Base-by-base conservation (phyloP, 208 protist species). In the Wallacemonas rigidus region DNA sequence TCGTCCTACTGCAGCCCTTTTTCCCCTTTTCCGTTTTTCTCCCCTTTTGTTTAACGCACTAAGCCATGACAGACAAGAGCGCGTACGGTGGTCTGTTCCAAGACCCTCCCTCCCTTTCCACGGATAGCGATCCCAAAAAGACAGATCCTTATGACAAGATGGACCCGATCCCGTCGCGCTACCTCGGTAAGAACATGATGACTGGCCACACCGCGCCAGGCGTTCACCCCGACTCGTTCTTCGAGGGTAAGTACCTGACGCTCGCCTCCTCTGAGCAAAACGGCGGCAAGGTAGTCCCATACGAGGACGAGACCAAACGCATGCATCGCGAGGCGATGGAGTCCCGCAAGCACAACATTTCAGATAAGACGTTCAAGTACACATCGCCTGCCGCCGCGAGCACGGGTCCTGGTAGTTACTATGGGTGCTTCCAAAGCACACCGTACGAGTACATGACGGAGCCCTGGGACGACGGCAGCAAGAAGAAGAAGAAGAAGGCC, bases 51-150 rank as follows among this genome's bases (percentile, higher is more conserved):
- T 55, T 6, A 9, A 14, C 15, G 26, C 35, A 11, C 48, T 26
- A 17, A 45, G 53, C 72, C 5, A 93, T 93, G 86, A 92, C 83
- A 41, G 82, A 91, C 45, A 79, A 83, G 57, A 95, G 88, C 74
- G 83, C 75, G n/a, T 95, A 93, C 72, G 91, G 91, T 3, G 91
- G 91, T 67, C 81, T 95, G 39, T 96, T 96, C 65, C 81, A 89
- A 50, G 91, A 96, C 81, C 91, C 89, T 17, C 73, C 89, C 60
- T 90, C 83, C 67, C 75, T 96, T 11, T 85, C 85, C 47, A 85
- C 86, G 7, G 81, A 94, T 67, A 36, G 79, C 0, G 89, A 96
- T 64, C 77, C 87, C 2, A 81, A 80, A 26, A 85, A 88, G 70
- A 93, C 91, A 39, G 91, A 96, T 50, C 85, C 83, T 15, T 96